Percentiles rank a stretch among this genome's conserved stretches.
Evolutionary conservation across 192 early-diverging fungal species (phyloP).

Genomic region (Obelidium mucronatum): DNA sequence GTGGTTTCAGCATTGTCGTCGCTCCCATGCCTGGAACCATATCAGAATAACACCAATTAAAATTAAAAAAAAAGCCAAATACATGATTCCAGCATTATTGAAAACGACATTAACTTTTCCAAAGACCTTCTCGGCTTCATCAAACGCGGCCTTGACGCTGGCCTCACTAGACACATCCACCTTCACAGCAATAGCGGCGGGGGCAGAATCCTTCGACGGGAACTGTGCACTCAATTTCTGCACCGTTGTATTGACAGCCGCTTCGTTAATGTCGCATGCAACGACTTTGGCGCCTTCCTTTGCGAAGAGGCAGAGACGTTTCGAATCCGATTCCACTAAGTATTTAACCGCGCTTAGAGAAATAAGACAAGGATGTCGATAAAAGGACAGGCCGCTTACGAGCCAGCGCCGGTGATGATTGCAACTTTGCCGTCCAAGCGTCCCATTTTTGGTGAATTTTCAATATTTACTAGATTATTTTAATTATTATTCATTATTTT

Average conservation of each 20-base stretch:
- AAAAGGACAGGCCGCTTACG: conserved; percentile 47
- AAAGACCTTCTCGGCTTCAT: conserved; percentile 46
- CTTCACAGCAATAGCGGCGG: conserved; percentile 64
- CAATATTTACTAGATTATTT: no score
- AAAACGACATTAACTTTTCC: conserved; percentile 82
- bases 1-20: conserved; percentile 83
- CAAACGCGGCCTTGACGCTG: conserved; percentile 71
- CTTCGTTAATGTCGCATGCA: conserved; percentile 77
- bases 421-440: conserved; percentile 77
- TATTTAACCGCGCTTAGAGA: neutral
- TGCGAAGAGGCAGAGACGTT: conserved; percentile 75
- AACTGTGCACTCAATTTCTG: conserved; percentile 58
- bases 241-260: conserved; percentile 59
- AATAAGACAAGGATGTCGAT: neutral
- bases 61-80: no score
- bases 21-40: conserved; percentile 49
- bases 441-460: conserved; percentile 35
- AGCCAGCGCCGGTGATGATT: conserved; percentile 82
- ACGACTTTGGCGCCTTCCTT: conserved; percentile 82
- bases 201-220: conserved; percentile 7
- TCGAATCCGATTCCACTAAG: conserved; percentile 83
- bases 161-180: conserved; percentile 79
- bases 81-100: conserved; percentile 91
- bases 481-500: no score
- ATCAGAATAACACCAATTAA: neutral